Percentiles rank a stretch among this genome's conserved stretches.
Conservation (phyloP, 2,329 filamentous ascomycete species). For the Sporothrix pseudoabietina region DNA sequence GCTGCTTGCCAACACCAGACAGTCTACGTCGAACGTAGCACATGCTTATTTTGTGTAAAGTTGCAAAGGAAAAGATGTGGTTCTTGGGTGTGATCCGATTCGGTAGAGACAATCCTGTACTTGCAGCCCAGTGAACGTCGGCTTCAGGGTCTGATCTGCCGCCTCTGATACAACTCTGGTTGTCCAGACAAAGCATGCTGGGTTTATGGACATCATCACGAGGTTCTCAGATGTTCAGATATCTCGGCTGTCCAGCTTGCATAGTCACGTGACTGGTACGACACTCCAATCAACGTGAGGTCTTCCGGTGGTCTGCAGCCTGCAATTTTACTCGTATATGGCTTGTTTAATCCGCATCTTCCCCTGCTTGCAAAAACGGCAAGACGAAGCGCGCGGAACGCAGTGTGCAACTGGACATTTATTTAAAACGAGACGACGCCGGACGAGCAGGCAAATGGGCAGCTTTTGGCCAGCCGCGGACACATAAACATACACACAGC, state of each 20-base stretch:
- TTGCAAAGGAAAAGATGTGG: not conserved
- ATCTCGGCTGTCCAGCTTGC: not conserved
- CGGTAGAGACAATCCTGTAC: not conserved
- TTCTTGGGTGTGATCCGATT: not conserved
- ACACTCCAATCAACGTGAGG: not conserved
- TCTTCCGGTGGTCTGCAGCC: not conserved
- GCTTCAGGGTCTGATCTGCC: not conserved
- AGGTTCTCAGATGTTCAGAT: not conserved
- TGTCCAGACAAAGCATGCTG: not conserved
- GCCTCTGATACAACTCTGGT: not conserved
- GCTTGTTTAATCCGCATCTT: not conserved
- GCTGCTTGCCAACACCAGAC: not conserved
- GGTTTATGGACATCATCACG: not conserved
- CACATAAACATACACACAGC: not conserved
- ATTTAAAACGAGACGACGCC: not conserved
- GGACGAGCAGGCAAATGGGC: not conserved
- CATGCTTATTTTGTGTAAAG: conserved; percentile 6
- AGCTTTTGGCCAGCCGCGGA: not conserved
- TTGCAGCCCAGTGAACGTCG: not conserved
- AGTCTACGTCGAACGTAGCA: not conserved
- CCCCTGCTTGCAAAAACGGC: not conserved
- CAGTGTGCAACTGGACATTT: not conserved
- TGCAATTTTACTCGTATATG: not conserved
- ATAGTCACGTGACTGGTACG: not conserved
- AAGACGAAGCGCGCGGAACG: not conserved